These are phyloP conservation scores for Vaccinium vitisidaea DNA, from an alignment of 148 eudicot species.

Conservation along the genomic window DNA sequence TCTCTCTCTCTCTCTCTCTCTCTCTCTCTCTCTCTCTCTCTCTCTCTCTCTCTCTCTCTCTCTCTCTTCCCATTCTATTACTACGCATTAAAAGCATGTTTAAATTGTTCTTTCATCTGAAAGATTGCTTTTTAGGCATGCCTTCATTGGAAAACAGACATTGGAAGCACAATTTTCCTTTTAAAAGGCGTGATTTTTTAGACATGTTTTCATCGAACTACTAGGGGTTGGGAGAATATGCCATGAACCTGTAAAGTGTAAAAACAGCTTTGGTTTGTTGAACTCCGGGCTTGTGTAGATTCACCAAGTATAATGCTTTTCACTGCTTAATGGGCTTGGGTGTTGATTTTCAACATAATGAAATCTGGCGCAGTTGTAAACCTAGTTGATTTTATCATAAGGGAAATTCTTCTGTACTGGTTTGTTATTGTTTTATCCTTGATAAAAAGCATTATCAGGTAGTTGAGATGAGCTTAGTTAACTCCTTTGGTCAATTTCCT, in stretches of 20 bases:
- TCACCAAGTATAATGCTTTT: background rate
- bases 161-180: background rate
- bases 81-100: background rate
- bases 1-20: no score
- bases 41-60: no score
- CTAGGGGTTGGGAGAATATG: background rate
- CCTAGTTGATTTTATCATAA: background rate
- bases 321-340: no score
- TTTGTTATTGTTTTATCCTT: background rate
- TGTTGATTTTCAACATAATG: background rate
- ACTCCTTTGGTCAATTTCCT: slow-evolving; percentile 8
- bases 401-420: background rate
- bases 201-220: background rate
- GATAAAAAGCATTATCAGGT: background rate
- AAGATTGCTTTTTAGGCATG: background rate
- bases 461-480: background rate
- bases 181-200: background rate
- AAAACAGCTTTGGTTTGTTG: background rate
- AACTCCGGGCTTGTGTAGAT: background rate
- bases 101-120: background rate
- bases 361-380: background rate
- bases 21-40: no score
- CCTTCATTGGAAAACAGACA: background rate
- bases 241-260: background rate
- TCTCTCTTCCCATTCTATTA: background rate